These are phyloP conservation scores for Boletus subparvulus DNA, from an alignment of 768 basidiomycete genomes.

Conservation along the genomic window DNA sequence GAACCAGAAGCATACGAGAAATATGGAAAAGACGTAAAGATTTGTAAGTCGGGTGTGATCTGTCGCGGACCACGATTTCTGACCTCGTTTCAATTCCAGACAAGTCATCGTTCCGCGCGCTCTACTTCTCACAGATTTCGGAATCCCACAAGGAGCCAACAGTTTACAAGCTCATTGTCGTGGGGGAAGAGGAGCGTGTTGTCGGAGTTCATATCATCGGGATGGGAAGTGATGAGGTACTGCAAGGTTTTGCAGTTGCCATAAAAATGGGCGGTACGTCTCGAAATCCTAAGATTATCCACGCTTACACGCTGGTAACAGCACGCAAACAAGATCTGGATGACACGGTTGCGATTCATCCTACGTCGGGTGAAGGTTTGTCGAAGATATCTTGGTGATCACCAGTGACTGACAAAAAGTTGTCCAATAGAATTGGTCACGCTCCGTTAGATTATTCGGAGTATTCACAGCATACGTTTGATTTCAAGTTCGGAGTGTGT, in stretches of 20 bases:
- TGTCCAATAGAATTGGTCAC: constrained; percentile 53
- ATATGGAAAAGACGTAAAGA: constrained; percentile 87
- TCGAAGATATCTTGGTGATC: constrained; percentile 5
- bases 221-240: constrained; percentile 85
- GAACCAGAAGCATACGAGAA: constrained; percentile 87
- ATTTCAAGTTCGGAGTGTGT: background rate
- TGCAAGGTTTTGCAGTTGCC: constrained; percentile 97
- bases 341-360: constrained; percentile 90
- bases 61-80: background rate
- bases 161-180: constrained; percentile 86
- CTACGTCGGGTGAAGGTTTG: constrained; percentile 80
- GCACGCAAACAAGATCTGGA: constrained; percentile 83
- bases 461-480: background rate
- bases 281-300: background rate
- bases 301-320: constrained; percentile 14
- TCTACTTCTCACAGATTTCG: constrained; percentile 91
- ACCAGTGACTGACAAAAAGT: constrained; percentile 15
- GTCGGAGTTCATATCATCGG: constrained; percentile 97
- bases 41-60: constrained; percentile 58
- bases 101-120: constrained; percentile 73
- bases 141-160: constrained; percentile 95
- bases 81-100: constrained; percentile 43
- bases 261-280: constrained; percentile 85
- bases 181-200: constrained; percentile 88
- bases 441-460: constrained; percentile 38